phyloP scores from a whole-genome alignment of 345 rosid genomes.

The Moricandia arvensis region DNA sequence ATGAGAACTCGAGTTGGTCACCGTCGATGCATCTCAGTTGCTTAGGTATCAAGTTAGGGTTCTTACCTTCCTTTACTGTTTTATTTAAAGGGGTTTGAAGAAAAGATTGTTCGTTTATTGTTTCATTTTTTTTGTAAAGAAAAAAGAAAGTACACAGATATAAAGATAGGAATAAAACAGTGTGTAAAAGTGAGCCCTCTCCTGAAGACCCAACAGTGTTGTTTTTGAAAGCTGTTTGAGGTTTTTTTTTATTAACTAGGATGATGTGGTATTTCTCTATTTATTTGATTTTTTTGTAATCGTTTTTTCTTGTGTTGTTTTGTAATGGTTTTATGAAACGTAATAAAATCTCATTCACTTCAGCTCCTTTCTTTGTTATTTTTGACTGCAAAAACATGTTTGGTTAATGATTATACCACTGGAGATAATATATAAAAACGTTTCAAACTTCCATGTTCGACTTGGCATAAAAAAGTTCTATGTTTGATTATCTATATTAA shows the following conservation, averaged over 20 bases:
- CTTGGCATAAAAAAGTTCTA: background rate
- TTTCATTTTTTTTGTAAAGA: conserved; percentile 20
- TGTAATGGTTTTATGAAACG: conserved; percentile 5
- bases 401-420: background rate
- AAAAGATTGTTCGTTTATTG: background rate
- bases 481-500: background rate
- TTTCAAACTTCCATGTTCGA: background rate
- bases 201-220: conserved; percentile 34
- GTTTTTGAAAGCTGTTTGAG: conserved; percentile 32
- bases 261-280: conserved; percentile 32
- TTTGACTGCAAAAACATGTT: background rate
- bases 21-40: conserved; percentile 67
- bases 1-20: conserved; percentile 57
- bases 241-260: conserved; percentile 31
- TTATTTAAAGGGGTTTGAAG: background rate
- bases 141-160: conserved; percentile 9
- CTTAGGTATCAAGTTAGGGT: conserved; percentile 29
- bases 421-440: background rate
- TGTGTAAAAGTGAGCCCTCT: conserved; percentile 31
- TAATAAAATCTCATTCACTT: conserved; percentile 1
- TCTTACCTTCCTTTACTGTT: background rate
- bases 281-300: background rate
- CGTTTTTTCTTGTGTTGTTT: background rate
- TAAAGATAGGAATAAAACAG: conserved; percentile 15
- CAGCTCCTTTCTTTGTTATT: background rate